Evolutionary conservation across 2,329 filamentous ascomycete genomes (phyloP).

Genomic region (Aspergillus pseudotamarii): DNA sequence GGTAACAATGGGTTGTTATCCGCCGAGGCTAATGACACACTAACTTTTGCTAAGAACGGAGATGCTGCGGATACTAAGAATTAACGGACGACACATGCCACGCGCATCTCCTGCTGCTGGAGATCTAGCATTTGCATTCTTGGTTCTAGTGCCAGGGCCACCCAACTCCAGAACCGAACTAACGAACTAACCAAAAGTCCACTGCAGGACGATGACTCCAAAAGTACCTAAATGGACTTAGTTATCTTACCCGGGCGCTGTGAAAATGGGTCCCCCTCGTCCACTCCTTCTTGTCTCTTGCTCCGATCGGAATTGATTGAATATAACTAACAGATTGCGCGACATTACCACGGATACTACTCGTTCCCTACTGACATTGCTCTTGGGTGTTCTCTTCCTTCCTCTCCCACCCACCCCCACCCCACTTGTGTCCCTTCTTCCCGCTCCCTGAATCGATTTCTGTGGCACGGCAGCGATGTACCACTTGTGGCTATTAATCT

Average conservation of each 20-base stretch:
- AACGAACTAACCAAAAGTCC: constrained; percentile 13
- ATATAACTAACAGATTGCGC: constrained; percentile 25
- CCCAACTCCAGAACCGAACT: constrained; percentile 3
- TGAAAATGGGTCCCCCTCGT: constrained; percentile 14
- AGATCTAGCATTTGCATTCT: constrained; percentile 2
- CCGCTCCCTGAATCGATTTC: constrained; percentile 5
- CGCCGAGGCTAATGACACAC: constrained; percentile 10
- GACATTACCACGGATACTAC: constrained; percentile 11
- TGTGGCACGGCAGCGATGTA: constrained; percentile 26
- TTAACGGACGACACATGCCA: constrained; percentile 1
- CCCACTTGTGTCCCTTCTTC: constrained; percentile 7
- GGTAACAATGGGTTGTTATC: constrained; percentile 5
- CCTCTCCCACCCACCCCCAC: background rate
- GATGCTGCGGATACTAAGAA: constrained; percentile 1
- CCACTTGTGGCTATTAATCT: constrained; percentile 13
- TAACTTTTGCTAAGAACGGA: constrained; percentile 9
- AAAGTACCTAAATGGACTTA: constrained; percentile 12
- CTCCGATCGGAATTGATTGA: constrained; percentile 24
- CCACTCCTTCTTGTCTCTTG: background rate
- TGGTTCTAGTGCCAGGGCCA: constrained; percentile 13
- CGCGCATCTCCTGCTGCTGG: background rate
- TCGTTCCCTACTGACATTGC: constrained; percentile 10
- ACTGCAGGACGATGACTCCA: constrained; percentile 20
- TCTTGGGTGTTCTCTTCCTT: constrained; percentile 2
- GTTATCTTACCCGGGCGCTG: constrained; percentile 7